A percentile compares a stretch with the other conserved stretches of the same genome.
phyloP scores from a whole-genome alignment of 2,329 filamentous ascomycete species.

The Fusarium sp. region DNA sequence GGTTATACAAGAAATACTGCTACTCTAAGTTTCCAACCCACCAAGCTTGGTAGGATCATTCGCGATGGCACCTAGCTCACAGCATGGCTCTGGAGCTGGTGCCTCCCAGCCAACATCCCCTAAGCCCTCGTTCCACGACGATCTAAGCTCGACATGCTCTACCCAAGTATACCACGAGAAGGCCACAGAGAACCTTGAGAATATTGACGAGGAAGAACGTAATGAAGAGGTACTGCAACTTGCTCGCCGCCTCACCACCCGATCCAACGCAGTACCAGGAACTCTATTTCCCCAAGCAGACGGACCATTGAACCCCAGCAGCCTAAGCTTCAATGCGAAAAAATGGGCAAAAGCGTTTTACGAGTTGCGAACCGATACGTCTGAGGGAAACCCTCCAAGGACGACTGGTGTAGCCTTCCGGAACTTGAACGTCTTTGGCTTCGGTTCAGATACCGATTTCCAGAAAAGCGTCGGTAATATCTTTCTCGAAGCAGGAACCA shows the following conservation, averaged over 20 bases:
- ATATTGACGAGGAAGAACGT: constrained; percentile 13
- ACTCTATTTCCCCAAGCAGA: constrained; percentile 49
- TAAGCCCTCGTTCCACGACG: constrained; percentile 10
- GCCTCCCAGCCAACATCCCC: not conserved
- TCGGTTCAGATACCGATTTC: constrained; percentile 49
- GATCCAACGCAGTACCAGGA: constrained; percentile 46
- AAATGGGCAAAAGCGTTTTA: constrained; percentile 61
- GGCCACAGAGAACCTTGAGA: constrained; percentile 2
- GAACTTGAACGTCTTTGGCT: constrained; percentile 49
- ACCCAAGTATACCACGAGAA: constrained; percentile 40
- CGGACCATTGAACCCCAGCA: constrained; percentile 57
- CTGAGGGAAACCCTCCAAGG: constrained; percentile 48
- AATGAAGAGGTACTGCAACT: constrained; percentile 48
- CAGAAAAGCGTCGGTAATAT: constrained; percentile 51
- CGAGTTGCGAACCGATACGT: constrained; percentile 42
- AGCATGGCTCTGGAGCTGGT: constrained; percentile 16
- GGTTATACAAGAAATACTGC: not conserved
- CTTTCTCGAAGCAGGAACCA: constrained; percentile 39
- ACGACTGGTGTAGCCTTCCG: constrained; percentile 49
- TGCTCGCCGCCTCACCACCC: constrained; percentile 49
- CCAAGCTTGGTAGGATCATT: not conserved
- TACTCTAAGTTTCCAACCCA: not conserved
- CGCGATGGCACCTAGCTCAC: constrained; percentile 29
- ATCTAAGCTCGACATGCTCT: constrained; percentile 34
- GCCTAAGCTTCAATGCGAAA: constrained; percentile 58